phyloP scores from a whole-genome alignment of 1,284 basidiomycete species.

The Rhizoctonia solani region DNA sequence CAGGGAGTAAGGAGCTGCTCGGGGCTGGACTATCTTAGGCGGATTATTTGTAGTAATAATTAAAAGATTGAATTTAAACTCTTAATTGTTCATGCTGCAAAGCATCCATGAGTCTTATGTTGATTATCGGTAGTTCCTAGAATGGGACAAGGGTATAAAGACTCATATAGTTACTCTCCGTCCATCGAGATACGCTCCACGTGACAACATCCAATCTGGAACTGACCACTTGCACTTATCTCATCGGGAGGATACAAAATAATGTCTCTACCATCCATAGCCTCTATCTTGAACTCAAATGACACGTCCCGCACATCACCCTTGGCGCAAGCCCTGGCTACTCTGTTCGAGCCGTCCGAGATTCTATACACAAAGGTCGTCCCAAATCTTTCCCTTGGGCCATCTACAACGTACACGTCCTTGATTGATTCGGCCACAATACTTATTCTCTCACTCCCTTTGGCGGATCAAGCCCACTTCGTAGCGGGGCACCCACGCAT shows the following conservation, averaged over 20 bases:
- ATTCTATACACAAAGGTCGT: conserved; percentile 60
- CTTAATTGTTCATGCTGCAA: too few relatives aligned
- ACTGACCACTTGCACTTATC: too few relatives aligned
- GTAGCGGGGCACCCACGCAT: conserved; percentile 86
- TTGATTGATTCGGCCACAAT: conserved; percentile 65
- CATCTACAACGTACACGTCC: conserved; percentile 54
- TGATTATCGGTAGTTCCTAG: too few relatives aligned
- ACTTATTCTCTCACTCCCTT: conserved; percentile 61
- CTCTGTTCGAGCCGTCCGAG: conserved; percentile 73
- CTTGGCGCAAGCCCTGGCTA: conserved; percentile 50
- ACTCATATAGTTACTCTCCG: too few relatives aligned
- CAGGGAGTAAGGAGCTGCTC: conserved; percentile 40
- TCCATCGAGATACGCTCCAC: too few relatives aligned
- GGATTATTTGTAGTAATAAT: conserved; percentile 9
- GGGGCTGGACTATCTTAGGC: not conserved
- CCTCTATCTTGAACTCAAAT: not conserved
- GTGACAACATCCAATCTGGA: too few relatives aligned
- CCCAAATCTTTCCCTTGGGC: conserved; percentile 53
- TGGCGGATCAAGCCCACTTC: conserved; percentile 65
- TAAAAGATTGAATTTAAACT: conserved; percentile 4
- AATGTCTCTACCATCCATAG: conserved; percentile 13
- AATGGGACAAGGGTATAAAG: too few relatives aligned
- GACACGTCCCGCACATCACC: conserved; percentile 15
- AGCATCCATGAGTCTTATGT: too few relatives aligned
- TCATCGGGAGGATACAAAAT: too few relatives aligned